These are phyloP conservation scores for Giardia muris DNA, from an alignment of 208 protist species.

Conservation along the genomic window DNA sequence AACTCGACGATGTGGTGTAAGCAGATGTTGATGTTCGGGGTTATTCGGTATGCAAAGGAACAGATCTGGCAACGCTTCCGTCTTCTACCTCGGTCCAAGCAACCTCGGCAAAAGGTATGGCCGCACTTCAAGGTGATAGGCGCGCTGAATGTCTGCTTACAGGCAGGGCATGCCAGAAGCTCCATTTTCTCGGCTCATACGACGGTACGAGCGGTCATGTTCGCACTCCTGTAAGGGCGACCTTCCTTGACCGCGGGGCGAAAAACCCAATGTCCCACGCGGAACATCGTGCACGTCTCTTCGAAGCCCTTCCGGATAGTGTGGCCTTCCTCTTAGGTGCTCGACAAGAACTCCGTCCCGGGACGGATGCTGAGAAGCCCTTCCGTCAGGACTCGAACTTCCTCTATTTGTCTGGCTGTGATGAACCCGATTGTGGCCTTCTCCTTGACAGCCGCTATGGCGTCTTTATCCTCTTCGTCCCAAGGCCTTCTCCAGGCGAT, in stretches of 20 bases:
- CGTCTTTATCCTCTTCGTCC: constrained; percentile 15
- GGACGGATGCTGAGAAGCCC: constrained; percentile 28
- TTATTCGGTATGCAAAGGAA: not conserved
- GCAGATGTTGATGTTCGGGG: not conserved
- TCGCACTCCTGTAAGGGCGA: too few relatives aligned
- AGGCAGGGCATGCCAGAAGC: not conserved
- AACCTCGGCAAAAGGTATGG: not conserved
- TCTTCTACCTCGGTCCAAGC: not conserved
- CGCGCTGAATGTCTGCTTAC: not conserved
- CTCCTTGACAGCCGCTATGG: not conserved
- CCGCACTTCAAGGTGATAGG: not conserved
- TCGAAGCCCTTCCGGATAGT: not conserved
- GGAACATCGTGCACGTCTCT: not conserved
- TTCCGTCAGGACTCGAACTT: constrained; percentile 35
- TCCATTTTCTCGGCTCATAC: not conserved
- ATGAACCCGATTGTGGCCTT: constrained; percentile 14
- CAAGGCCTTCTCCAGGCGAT: not conserved
- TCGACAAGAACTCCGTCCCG: not conserved
- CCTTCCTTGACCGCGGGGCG: too few relatives aligned
- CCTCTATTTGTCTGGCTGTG: constrained; percentile 27
- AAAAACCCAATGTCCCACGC: not conserved
- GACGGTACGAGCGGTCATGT: not conserved
- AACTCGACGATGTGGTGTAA: not conserved
- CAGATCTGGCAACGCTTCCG: not conserved
- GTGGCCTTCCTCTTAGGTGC: not conserved